Percentiles rank a stretch among this genome's conserved stretches.
These are phyloP conservation scores for Fonsecaea pedrosoi DNA, from an alignment of 2,329 filamentous ascomycete species.

Conservation along the genomic window DNA sequence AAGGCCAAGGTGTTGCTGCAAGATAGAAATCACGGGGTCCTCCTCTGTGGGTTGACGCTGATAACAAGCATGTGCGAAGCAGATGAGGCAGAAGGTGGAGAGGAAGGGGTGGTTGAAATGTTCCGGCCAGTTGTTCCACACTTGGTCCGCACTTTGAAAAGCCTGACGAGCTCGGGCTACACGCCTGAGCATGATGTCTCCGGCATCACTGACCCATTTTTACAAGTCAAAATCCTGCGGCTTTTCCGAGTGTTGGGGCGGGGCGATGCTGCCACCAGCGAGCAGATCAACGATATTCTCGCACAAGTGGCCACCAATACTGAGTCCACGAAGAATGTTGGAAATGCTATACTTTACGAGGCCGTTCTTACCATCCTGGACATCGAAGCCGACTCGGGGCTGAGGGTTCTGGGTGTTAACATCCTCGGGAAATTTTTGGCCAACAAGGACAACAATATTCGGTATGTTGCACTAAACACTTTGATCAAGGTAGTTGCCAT, in stretches of 20 bases:
- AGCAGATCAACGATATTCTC: slow-evolving; percentile 98
- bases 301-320: slow-evolving; percentile 98
- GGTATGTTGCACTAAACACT: slow-evolving; percentile 96
- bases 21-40: slow-evolving; percentile 93
- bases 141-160: slow-evolving; percentile 88
- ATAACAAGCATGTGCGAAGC: slow-evolving; percentile 93
- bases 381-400: slow-evolving; percentile 94
- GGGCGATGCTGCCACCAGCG: slow-evolving; percentile 85
- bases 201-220: slow-evolving; percentile 95
- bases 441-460: slow-evolving; percentile 99
- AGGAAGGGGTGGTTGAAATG: slow-evolving; percentile 86
- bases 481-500: slow-evolving; percentile 98
- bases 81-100: slow-evolving; percentile 84
- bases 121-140: slow-evolving; percentile 86
- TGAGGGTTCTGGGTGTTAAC: slow-evolving; percentile 94
- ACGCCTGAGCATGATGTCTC: slow-evolving; percentile 98
- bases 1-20: slow-evolving; percentile 87
- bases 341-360: slow-evolving; percentile 97
- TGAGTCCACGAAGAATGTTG: slow-evolving; percentile 96
- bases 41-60: slow-evolving; percentile 89
- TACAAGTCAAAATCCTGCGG: slow-evolving; percentile 94
- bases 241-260: slow-evolving; percentile 84
- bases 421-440: slow-evolving; percentile 97
- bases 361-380: slow-evolving; percentile 96
- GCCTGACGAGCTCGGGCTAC: slow-evolving; percentile 92